phyloP scores from a whole-genome alignment of 257 asterid genomes.

The Sherardia arvensis region DNA sequence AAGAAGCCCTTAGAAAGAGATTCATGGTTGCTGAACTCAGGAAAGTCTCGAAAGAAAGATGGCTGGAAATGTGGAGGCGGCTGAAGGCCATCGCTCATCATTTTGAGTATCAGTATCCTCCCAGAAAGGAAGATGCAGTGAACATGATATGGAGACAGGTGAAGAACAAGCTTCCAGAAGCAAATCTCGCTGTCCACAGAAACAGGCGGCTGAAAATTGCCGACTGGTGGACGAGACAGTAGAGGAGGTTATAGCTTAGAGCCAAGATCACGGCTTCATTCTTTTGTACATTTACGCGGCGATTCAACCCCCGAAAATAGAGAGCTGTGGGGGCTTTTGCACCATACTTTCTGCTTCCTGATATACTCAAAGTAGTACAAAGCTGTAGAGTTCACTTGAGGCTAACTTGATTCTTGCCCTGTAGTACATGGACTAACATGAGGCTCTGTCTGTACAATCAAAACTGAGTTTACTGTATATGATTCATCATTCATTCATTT shows the following conservation, averaged over 20 bases:
- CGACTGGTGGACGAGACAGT: conserved; percentile 83
- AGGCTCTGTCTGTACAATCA: not conserved
- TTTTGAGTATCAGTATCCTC: conserved; percentile 79
- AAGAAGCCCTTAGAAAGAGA: conserved; percentile 53
- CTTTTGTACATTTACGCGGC: conserved; percentile 24
- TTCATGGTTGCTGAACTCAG: conserved; percentile 57
- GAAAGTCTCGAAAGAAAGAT: conserved; percentile 38
- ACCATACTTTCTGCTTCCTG: not conserved
- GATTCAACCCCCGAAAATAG: not conserved
- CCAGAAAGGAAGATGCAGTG: conserved; percentile 67
- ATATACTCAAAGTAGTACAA: not conserved
- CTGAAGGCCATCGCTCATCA: conserved; percentile 60
- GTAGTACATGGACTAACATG: not conserved
- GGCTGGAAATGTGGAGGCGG: conserved; percentile 72
- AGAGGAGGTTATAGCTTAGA: conserved; percentile 36
- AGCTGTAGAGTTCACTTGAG: not conserved
- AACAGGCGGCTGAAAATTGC: conserved; percentile 72
- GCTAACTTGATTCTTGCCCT: not conserved
- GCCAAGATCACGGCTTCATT: conserved; percentile 7
- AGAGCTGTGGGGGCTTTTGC: not conserved
- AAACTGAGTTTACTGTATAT: not conserved
- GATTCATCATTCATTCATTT: conserved; percentile 2
- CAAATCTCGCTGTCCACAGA: conserved; percentile 65
- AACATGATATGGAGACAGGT: conserved; percentile 93
- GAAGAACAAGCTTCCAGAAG: conserved; percentile 53